phyloP scores from a whole-genome alignment of 2,329 filamentous ascomycete species.

The Bipolaris gigantea region DNA sequence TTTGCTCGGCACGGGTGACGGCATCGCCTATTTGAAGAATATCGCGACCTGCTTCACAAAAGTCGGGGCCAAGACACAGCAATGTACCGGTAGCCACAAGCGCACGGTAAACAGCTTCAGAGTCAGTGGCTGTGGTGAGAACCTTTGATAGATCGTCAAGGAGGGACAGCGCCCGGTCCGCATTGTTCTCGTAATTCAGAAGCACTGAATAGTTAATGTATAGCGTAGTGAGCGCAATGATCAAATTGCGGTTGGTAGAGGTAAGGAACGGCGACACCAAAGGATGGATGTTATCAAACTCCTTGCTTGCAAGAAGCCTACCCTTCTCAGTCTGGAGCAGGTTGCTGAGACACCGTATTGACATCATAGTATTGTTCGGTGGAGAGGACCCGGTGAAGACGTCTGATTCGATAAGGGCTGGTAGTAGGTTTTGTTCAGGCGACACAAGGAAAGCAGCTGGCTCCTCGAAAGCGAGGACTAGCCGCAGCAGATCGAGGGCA shows the following conservation, averaged over 20 bases:
- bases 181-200: constrained; percentile 55
- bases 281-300: constrained; percentile 62
- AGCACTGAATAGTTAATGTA: constrained; percentile 85
- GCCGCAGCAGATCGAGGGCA: constrained; percentile 83
- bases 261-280: constrained; percentile 65
- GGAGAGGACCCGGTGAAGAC: constrained; percentile 62
- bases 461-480: constrained; percentile 69
- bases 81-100: constrained; percentile 84
- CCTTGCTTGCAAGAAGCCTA: constrained; percentile 58
- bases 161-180: constrained; percentile 56
- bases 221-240: constrained; percentile 78
- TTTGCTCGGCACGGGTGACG: constrained; percentile 53
- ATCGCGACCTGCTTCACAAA: constrained; percentile 61
- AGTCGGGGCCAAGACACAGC: constrained; percentile 62
- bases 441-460: constrained; percentile 64
- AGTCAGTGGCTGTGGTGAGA: constrained; percentile 68
- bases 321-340: constrained; percentile 77
- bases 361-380: constrained; percentile 86
- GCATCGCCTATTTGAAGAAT: constrained; percentile 56
- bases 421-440: constrained; percentile 60
- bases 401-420: constrained; percentile 59
- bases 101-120: constrained; percentile 79
- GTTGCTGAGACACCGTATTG: constrained; percentile 78
- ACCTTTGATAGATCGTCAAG: constrained; percentile 65
- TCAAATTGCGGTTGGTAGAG: constrained; percentile 71